Percentiles rank a stretch among this genome's conserved stretches.
Evolutionary conservation across 257 asterid species (phyloP).

Genomic region (Solanum bulbocastanum): DNA sequence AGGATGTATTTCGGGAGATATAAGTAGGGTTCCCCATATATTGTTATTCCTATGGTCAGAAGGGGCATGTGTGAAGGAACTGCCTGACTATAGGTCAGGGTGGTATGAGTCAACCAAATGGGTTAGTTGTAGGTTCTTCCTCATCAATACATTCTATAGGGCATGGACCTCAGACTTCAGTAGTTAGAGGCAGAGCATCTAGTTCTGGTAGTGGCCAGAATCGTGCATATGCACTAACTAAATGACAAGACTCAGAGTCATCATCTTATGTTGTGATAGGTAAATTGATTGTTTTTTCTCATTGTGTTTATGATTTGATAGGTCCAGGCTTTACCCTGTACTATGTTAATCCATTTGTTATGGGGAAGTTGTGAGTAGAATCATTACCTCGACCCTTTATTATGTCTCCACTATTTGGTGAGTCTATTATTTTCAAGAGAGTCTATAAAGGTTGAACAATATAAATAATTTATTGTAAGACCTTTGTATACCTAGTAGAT

Average conservation of each 20-base stretch:
- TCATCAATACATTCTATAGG: neutral
- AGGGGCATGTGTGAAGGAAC: neutral
- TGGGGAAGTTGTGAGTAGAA: no score
- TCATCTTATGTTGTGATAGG: neutral
- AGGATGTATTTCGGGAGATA: neutral
- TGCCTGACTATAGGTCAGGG: neutral
- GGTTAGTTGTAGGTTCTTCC: neutral
- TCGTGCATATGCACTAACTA: neutral
- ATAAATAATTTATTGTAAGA: no score
- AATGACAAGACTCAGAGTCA: accelerated
- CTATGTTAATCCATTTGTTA: no score
- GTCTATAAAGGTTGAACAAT: neutral
- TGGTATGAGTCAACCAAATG: neutral
- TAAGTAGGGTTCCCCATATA: neutral
- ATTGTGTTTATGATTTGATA: no score
- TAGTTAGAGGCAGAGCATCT: neutral
- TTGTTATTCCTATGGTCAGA: no score
- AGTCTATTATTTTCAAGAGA: neutral
- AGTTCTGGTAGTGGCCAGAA: neutral
- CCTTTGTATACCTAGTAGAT: neutral
- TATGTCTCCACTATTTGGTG: neutral
- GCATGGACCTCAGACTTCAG: neutral
- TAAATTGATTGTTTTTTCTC: no score
- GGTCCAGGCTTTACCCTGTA: no score
- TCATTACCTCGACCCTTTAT: no score